Percentiles rank a stretch among this genome's conserved stretches.
Conservation (phyloP, 2,329 filamentous ascomycete genomes). For the Hypoxylon sp. region DNA sequence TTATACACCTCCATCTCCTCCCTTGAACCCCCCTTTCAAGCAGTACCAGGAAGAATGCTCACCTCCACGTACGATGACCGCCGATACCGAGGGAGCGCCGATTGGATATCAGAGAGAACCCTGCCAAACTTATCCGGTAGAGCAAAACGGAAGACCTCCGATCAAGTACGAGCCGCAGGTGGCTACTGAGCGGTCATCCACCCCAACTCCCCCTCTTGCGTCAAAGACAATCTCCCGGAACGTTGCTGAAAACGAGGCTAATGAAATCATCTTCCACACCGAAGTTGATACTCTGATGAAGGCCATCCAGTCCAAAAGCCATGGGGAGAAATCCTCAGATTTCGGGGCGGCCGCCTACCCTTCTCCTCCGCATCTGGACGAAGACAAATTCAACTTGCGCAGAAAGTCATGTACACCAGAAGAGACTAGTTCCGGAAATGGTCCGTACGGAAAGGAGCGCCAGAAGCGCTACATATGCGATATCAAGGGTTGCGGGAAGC, state of each 20-base stretch:
- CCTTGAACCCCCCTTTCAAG: constrained; percentile 51
- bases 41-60: constrained; percentile 51
- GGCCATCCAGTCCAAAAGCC: constrained; percentile 80
- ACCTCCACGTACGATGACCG: constrained; percentile 50
- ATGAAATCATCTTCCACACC: constrained; percentile 79
- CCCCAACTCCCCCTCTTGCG: constrained; percentile 32
- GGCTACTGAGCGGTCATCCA: not conserved
- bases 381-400: constrained; percentile 42
- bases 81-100: constrained; percentile 52
- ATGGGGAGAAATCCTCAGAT: constrained; percentile 47
- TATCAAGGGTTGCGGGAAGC: constrained; percentile 81
- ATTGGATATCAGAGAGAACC: constrained; percentile 29
- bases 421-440: constrained; percentile 19
- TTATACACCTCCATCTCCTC: constrained; percentile 56
- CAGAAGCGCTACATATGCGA: constrained; percentile 80
- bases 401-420: constrained; percentile 44
- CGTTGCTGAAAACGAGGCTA: constrained; percentile 62
- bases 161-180: constrained; percentile 56
- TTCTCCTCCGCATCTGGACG: constrained; percentile 51
- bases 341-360: constrained; percentile 54
- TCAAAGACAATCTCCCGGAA: constrained; percentile 63
- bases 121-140: constrained; percentile 41
- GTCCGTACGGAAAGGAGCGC: constrained; percentile 41
- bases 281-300: constrained; percentile 91
- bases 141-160: constrained; percentile 53